phyloP scores from a whole-genome alignment of 1,284 basidiomycete genomes.

The Kalmanozyma brasiliensis region DNA sequence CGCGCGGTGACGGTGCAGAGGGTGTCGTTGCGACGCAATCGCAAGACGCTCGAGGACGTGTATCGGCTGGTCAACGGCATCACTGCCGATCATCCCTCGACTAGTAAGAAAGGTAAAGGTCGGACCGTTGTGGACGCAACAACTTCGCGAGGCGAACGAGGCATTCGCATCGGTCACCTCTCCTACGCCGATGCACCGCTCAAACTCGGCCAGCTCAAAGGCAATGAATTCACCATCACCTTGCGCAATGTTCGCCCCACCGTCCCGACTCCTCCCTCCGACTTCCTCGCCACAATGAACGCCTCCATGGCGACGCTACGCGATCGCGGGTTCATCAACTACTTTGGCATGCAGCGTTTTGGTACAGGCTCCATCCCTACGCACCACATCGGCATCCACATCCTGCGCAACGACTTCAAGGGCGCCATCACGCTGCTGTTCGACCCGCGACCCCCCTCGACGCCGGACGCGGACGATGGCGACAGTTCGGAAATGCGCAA shows the following conservation, averaged over 20 bases:
- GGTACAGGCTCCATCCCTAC: slow-evolving; percentile 96
- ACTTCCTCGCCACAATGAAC: slow-evolving; percentile 72
- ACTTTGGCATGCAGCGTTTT: slow-evolving; percentile 99
- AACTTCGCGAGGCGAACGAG: slow-evolving; percentile 70
- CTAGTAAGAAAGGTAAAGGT: slow-evolving; percentile 24
- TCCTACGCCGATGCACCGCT: slow-evolving; percentile 82
- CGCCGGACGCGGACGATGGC: slow-evolving; percentile 27
- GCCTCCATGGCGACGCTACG: slow-evolving; percentile 83
- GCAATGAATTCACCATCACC: slow-evolving; percentile 94
- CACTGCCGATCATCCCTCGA: slow-evolving; percentile 49
- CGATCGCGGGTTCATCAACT: slow-evolving; percentile 92
- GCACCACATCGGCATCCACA: slow-evolving; percentile 88
- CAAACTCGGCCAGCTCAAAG: slow-evolving; percentile 93
- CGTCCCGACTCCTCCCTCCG: slow-evolving; percentile 5
- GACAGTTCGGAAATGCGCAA: slow-evolving; percentile 37
- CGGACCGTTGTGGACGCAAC: slow-evolving; percentile 37
- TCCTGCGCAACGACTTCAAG: slow-evolving; percentile 81
- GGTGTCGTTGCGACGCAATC: slow-evolving; percentile 82
- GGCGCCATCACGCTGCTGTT: slow-evolving; percentile 56
- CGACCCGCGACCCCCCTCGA: slow-evolving; percentile 21
- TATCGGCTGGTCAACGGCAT: slow-evolving; percentile 74
- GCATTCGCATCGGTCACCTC: slow-evolving; percentile 87
- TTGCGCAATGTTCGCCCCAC: slow-evolving; percentile 75
- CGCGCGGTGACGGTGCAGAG: slow-evolving; percentile 94
- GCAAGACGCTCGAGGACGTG: slow-evolving; percentile 82